phyloP scores from a whole-genome alignment of 306 rosid species.

The Alnus glutinosa region DNA sequence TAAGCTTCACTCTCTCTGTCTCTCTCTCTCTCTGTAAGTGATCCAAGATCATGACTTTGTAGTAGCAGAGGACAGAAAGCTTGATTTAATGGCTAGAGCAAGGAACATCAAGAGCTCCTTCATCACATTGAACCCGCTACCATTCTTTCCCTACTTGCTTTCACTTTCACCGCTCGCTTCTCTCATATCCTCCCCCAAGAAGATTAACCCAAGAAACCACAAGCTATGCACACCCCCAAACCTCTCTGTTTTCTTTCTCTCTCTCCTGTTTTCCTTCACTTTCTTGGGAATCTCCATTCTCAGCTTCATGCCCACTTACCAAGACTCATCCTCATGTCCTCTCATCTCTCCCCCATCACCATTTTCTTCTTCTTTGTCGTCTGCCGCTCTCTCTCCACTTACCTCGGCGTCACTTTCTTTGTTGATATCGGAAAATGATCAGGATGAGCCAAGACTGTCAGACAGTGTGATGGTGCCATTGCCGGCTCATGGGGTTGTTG shows the following conservation, averaged over 20 bases:
- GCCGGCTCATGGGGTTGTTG: conserved; percentile 33
- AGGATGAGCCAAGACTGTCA: conserved; percentile 24
- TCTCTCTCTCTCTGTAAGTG: not conserved
- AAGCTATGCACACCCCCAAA: conserved; percentile 16
- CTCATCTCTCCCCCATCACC: conserved; percentile 17
- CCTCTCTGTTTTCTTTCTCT: conserved; percentile 35
- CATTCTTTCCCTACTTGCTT: conserved; percentile 35
- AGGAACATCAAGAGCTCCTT: conserved; percentile 31
- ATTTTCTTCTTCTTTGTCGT: conserved; percentile 1
- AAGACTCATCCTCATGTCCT: not conserved
- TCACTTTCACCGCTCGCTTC: conserved; percentile 33
- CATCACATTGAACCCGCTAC: conserved; percentile 33
- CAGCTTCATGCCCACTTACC: conserved; percentile 25
- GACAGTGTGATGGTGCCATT: conserved; percentile 38
- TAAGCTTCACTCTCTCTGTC: not conserved
- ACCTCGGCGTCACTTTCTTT: conserved; percentile 29
- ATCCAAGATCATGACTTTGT: too few relatives aligned
- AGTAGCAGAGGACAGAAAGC: not conserved
- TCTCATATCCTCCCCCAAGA: conserved; percentile 35
- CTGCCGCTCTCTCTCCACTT: conserved; percentile 7
- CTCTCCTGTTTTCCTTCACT: conserved; percentile 39
- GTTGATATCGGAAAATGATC: not conserved
- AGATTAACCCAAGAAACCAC: conserved; percentile 17
- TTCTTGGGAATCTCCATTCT: conserved; percentile 37
- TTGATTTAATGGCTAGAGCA: conserved; percentile 41